A percentile compares a stretch with the other conserved stretches of the same genome.
phyloP scores from a whole-genome alignment of 148 eudicot genomes.

The Spergularia bocconei region DNA sequence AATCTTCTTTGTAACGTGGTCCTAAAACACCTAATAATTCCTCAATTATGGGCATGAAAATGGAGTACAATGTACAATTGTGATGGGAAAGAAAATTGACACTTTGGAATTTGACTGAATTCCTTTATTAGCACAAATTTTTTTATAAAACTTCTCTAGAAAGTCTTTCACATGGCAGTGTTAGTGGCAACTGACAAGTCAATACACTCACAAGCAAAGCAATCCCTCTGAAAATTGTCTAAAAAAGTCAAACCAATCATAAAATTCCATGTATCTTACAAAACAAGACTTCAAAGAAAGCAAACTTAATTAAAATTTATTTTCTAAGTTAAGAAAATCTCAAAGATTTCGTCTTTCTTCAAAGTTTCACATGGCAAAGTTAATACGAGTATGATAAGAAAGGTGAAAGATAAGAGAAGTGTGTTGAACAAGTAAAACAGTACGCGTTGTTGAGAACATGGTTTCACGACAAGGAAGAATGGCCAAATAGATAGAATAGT shows the following conservation, averaged over 20 bases:
- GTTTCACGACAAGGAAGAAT: slow-evolving; percentile 15
- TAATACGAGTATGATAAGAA: background rate
- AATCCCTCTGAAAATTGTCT: background rate
- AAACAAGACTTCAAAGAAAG: background rate
- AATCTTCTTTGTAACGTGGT: no score
- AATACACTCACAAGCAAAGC: background rate
- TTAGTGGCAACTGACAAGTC: slow-evolving; percentile 9
- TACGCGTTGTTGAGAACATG: slow-evolving; percentile 12
- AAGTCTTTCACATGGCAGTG: slow-evolving; percentile 2
- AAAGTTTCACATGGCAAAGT: background rate
- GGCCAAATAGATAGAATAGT: background rate
- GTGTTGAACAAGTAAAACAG: background rate
- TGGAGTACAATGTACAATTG: background rate
- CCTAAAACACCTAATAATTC: background rate
- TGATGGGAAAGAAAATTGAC: no score
- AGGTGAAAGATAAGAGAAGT: background rate
- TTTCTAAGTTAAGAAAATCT: background rate
- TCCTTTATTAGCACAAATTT: no score
- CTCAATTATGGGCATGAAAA: background rate
- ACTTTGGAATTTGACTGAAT: no score
- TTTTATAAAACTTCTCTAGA: background rate
- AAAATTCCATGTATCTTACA: background rate
- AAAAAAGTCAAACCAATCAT: slow-evolving; percentile 17
- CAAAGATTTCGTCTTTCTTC: background rate
- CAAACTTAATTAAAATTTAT: background rate